These are phyloP conservation scores for Citrus unshiu DNA, from an alignment of 345 rosid species.

Conservation along the genomic window DNA sequence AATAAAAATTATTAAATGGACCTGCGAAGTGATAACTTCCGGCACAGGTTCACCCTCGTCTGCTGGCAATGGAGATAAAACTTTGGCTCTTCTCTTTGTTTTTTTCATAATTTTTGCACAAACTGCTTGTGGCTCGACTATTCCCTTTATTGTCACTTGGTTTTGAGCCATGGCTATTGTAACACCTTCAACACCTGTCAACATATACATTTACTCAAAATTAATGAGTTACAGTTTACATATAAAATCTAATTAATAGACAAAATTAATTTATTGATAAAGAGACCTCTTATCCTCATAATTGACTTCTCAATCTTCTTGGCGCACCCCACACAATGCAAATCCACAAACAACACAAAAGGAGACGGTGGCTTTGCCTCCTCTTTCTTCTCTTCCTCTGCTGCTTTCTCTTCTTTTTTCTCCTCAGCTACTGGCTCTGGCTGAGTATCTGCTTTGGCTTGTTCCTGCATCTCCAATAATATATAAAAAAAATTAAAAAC, in stretches of 20 bases:
- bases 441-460: conserved; percentile 36
- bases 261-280: not conserved
- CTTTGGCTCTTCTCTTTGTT: conserved; percentile 72
- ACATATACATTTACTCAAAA: not conserved
- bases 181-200: conserved; percentile 82
- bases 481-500: not conserved
- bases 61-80: conserved; percentile 72
- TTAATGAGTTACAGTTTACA: not conserved
- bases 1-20: not conserved
- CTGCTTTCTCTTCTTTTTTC: conserved; percentile 29
- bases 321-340: conserved; percentile 94
- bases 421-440: conserved; percentile 27
- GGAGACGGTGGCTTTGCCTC: conserved; percentile 65
- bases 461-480: conserved; percentile 23
- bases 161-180: conserved; percentile 63
- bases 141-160: conserved; percentile 79
- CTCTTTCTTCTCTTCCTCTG: conserved; percentile 34
- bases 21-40: conserved; percentile 61
- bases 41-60: conserved; percentile 76
- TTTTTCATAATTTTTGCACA: conserved; percentile 73
- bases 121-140: conserved; percentile 72
- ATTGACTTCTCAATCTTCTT: conserved; percentile 84
- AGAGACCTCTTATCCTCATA: conserved; percentile 66
- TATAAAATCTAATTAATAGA: no score
- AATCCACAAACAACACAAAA: conserved; percentile 63